Evolutionary conservation across 2,329 filamentous ascomycete genomes (phyloP), one percentile per base, ranked within the genome.

Genomic region (Aspergillus pseudoglaucus): DNA sequence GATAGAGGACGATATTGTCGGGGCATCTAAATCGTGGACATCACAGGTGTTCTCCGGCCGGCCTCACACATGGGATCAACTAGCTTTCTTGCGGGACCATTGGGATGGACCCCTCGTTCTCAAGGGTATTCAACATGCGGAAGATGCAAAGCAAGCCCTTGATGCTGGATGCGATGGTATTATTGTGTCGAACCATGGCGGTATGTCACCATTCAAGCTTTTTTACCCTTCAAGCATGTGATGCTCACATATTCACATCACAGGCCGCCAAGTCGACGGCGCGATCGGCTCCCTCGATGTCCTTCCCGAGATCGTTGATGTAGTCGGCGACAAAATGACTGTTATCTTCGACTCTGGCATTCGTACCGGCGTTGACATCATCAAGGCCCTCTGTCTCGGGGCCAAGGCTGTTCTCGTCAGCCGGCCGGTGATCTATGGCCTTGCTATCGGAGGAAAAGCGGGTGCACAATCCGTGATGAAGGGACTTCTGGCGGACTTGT

Each of bases 21-120:
- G 69, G n/a, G 81, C 81, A 1, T 75, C 75, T 3, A 60, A 66
- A 12, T 71, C 73, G 44, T 85, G 81, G 80, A 68, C 75, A 23
- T 60, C 65, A 30, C 72, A 75, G 45, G 71, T 77, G 10, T 82
- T 81, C 50, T 74, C 76, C 1, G 75, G 77, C 0, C 65, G 65
- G 12, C 71, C 74, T 39, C 80, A 80, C 54, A 70, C 72, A 0
- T 87, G 84, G 84, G 76, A 81, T 1, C 73, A 87, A 33, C 62
- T 87, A 32, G 68, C 70, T n/a, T 69, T 80, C 42, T 59, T 87
- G 52, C 73, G 77, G 53, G 68, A 77, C 55, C 62, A 82, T 49
- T 87, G 83, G 80, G 73, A 80, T 50, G 82, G 82, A 0, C 80
- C 82, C 0, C 79, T 88, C 45, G 76, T 81, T 51, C 71, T 81